These are phyloP conservation scores for Vigna reflexopilosa DNA, from an alignment of 306 rosid genomes.

Conservation along the genomic window DNA sequence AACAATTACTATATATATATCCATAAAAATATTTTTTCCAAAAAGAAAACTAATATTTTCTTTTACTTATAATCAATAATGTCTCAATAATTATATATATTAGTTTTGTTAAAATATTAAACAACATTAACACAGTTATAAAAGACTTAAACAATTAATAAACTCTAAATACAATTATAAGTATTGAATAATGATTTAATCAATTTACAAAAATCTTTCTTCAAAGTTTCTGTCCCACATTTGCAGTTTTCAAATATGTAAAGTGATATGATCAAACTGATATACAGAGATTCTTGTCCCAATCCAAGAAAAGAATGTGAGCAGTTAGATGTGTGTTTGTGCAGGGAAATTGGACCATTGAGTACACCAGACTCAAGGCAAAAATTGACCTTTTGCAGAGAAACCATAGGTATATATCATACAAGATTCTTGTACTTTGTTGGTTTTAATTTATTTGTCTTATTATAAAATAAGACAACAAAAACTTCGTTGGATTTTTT, in stretches of 20 bases:
- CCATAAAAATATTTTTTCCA: background rate
- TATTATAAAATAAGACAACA: background rate
- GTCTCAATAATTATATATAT: background rate
- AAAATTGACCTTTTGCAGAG: slow-evolving; percentile 78
- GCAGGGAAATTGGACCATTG: slow-evolving; percentile 87
- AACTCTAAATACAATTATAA: background rate
- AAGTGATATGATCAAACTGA: background rate
- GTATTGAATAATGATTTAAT: background rate
- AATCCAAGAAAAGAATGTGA: background rate
- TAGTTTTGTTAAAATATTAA: background rate
- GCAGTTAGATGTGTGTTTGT: background rate
- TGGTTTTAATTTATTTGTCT: background rate
- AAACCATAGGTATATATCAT: slow-evolving; percentile 63
- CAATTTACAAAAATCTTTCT: background rate
- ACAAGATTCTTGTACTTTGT: background rate
- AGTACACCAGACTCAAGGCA: slow-evolving; percentile 73
- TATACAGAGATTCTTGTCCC: background rate
- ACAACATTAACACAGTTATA: background rate
- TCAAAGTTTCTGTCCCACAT: background rate
- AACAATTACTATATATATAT: background rate
- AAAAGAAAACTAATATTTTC: background rate
- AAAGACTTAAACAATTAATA: background rate
- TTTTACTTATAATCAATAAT: background rate
- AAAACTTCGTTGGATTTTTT: background rate
- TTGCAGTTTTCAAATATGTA: background rate